Percentiles rank a stretch among this genome's conserved stretches.
These are phyloP conservation scores for Cucurbita ficifolia DNA, from an alignment of 306 rosid species.

Conservation along the genomic window DNA sequence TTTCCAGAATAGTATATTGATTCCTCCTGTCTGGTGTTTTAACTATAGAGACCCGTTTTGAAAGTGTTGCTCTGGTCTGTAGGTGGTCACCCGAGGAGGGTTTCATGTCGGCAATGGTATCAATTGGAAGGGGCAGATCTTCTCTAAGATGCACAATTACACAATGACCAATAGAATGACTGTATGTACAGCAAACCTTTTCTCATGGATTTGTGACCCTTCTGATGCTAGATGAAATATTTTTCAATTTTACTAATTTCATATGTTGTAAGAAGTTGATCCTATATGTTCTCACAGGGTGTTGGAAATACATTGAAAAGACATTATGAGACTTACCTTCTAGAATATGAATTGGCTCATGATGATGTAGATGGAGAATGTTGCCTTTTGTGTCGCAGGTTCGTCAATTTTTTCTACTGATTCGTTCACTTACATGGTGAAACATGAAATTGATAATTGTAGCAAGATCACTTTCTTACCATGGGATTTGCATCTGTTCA, in stretches of 20 bases:
- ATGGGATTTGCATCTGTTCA: conserved; percentile 9
- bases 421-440: not conserved
- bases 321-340: conserved; percentile 95
- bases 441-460: not conserved
- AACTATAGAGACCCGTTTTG: not conserved
- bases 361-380: conserved; percentile 99
- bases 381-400: conserved; percentile 98
- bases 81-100: conserved; percentile 99
- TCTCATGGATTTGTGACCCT: not conserved
- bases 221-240: not conserved
- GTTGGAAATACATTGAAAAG: conserved; percentile 98
- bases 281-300: conserved; percentile 41
- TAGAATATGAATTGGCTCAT: conserved; percentile 92
- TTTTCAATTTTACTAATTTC: conserved; percentile 3
- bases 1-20: not conserved
- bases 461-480: conserved; percentile 11
- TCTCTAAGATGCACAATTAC: conserved; percentile 97
- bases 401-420: conserved; percentile 8
- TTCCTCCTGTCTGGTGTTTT: not conserved
- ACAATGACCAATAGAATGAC: conserved; percentile 98
- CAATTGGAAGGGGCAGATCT: conserved; percentile 99
- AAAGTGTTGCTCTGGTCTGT: not conserved
- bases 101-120: conserved; percentile 99
- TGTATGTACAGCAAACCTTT: conserved; percentile 33
- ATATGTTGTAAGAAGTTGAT: not conserved